These are phyloP conservation scores for Mortierella sp. DNA, from an alignment of 371 early-diverging fungal species.

Conservation along the genomic window DNA sequence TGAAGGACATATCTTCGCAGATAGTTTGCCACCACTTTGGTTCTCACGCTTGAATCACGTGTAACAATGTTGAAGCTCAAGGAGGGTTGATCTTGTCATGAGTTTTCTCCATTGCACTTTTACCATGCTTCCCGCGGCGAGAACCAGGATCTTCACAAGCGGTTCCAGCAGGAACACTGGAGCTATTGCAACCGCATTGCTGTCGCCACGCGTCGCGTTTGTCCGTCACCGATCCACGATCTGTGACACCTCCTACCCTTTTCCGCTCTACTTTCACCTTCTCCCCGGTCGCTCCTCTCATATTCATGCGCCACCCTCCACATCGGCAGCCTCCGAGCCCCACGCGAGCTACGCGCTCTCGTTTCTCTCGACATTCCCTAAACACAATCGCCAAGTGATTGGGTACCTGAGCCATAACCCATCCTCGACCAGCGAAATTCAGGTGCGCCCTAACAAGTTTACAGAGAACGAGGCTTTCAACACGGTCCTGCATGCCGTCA, in stretches of 20 bases:
- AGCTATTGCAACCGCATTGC: no score
- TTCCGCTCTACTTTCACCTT: slow-evolving; percentile 41
- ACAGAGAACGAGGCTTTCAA: slow-evolving; percentile 49
- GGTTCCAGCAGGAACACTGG: no score
- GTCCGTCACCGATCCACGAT: slow-evolving; percentile 16
- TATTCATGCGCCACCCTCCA: neutral
- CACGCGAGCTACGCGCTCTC: slow-evolving; percentile 35
- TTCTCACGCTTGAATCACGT: no score
- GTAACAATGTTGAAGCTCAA: no score
- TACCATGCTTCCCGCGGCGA: no score
- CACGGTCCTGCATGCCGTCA: slow-evolving; percentile 24
- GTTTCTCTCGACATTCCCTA: slow-evolving; percentile 36
- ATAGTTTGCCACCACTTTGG: no score
- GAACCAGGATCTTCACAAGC: no score
- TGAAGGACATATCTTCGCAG: no score
- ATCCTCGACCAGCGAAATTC: neutral
- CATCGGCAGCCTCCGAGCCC: neutral
- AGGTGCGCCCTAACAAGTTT: slow-evolving; percentile 31
- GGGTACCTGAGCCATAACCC: slow-evolving; percentile 25
- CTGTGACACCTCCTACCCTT: slow-evolving; percentile 42
- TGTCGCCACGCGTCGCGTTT: neutral
- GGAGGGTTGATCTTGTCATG: no score
- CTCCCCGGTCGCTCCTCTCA: slow-evolving; percentile 6
- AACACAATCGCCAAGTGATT: slow-evolving; percentile 30
- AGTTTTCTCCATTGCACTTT: no score